Conservation (phyloP, 805 yeast species). For the Metschnikowia sp. region DNA sequence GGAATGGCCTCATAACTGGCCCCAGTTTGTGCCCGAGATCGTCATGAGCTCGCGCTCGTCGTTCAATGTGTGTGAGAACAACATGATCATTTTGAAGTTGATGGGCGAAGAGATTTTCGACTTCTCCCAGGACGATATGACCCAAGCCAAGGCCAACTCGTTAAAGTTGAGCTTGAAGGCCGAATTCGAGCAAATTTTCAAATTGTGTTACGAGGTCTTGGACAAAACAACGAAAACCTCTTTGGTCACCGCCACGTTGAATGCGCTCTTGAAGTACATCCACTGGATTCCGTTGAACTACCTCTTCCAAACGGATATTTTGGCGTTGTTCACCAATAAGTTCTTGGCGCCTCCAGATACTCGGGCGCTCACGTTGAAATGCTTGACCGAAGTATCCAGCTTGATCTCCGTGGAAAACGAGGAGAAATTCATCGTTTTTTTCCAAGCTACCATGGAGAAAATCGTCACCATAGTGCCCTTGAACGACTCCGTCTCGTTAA, state of each 20-base stretch:
- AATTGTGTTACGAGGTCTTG: constrained; percentile 87
- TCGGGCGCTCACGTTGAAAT: constrained; percentile 81
- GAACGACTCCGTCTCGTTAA: constrained; percentile 59
- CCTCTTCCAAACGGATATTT: constrained; percentile 81
- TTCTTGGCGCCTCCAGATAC: constrained; percentile 77
- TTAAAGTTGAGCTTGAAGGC: constrained; percentile 80
- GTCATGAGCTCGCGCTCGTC: constrained; percentile 80
- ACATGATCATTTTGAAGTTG: constrained; percentile 86
- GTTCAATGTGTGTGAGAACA: constrained; percentile 93
- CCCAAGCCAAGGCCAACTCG: constrained; percentile 87
- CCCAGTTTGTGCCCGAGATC: constrained; percentile 90
- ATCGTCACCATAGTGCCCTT: constrained; percentile 65
- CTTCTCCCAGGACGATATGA: constrained; percentile 92
- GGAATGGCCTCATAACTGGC: constrained; percentile 99
- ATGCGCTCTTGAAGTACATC: constrained; percentile 76
- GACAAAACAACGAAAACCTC: constrained; percentile 86
- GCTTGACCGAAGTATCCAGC: constrained; percentile 86
- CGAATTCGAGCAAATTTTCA: constrained; percentile 91
- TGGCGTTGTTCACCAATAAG: constrained; percentile 68
- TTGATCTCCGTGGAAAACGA: constrained; percentile 53
- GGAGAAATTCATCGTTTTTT: constrained; percentile 61
- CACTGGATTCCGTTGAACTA: constrained; percentile 94
- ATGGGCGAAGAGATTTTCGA: constrained; percentile 96
- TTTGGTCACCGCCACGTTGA: constrained; percentile 77
- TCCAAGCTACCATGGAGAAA: constrained; percentile 69